Evolutionary conservation across 192 early-diverging fungal genomes (phyloP).

Genomic region (Globomyces pollinis-pini): DNA sequence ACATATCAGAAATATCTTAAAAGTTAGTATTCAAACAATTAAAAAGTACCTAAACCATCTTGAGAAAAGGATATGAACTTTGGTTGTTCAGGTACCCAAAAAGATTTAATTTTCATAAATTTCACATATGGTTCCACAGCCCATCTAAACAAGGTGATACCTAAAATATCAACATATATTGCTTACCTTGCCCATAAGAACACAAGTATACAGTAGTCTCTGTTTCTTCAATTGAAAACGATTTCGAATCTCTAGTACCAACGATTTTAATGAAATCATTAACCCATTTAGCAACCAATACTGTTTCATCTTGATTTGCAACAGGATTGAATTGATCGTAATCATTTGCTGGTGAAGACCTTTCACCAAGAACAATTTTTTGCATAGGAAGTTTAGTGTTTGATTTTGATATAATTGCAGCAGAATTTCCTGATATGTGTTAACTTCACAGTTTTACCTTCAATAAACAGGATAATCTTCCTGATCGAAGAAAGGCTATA

Average conservation of each 20-base stretch:
- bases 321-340: slow-evolving; percentile 25
- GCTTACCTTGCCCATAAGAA: slow-evolving; percentile 40
- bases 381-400: slow-evolving; percentile 23
- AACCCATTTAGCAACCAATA: slow-evolving; percentile 36
- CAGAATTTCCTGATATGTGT: slow-evolving; percentile 7
- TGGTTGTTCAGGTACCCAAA: slow-evolving; percentile 57
- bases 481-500: slow-evolving; percentile 46
- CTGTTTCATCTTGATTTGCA: slow-evolving; percentile 33
- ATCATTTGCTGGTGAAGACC: slow-evolving; percentile 8
- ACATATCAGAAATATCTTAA: slow-evolving; percentile 46
- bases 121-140: slow-evolving; percentile 55
- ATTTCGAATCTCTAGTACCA: slow-evolving; percentile 42
- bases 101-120: slow-evolving; percentile 61
- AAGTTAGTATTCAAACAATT: too few relatives aligned
- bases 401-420: slow-evolving; percentile 23
- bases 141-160: slow-evolving; percentile 55
- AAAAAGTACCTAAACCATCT: slow-evolving; percentile 51
- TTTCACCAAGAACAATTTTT: slow-evolving; percentile 2
- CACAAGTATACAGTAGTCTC: slow-evolving; percentile 47
- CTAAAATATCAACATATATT: too few relatives aligned
- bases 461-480: slow-evolving; percentile 45
- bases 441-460: slow-evolving; percentile 10
- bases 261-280: slow-evolving; percentile 55
- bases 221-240: slow-evolving; percentile 47
- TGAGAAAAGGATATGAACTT: slow-evolving; percentile 49